phyloP scores from a whole-genome alignment of 306 rosid genomes.

The Bauhinia variegata region DNA sequence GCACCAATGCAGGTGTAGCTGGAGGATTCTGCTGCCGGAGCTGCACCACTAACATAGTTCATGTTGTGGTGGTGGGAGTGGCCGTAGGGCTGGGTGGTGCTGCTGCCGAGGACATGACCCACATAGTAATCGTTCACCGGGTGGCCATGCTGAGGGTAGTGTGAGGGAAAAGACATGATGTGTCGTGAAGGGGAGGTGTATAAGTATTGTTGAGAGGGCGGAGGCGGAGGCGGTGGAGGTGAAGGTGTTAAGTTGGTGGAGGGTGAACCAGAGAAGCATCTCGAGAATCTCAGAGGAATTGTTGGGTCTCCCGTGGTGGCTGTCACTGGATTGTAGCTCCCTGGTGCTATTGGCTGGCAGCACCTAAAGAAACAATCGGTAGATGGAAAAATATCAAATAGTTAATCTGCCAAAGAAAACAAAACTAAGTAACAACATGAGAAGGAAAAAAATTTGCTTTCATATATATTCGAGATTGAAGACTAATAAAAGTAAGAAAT shows the following conservation, averaged over 20 bases:
- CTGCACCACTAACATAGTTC: constrained; percentile 31
- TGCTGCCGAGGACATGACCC: constrained; percentile 62
- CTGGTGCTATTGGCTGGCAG: constrained; percentile 67
- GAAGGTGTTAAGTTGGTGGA: constrained; percentile 49
- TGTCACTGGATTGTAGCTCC: constrained; percentile 51
- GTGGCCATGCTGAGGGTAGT: too few species aligned
- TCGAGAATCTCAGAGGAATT: constrained; percentile 67
- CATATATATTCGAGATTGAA: too few species aligned
- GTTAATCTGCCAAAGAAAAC: too few species aligned
- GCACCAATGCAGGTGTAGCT: constrained; percentile 88
- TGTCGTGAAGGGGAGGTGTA: constrained; percentile 62
- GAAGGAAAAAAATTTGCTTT: too few species aligned
- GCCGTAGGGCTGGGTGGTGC: constrained; percentile 34
- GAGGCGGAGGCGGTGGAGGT: constrained; percentile 31
- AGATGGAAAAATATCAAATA: too few species aligned
- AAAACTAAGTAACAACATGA: too few species aligned
- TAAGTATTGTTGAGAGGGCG: constrained; percentile 47
- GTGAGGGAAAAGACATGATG: constrained; percentile 50
- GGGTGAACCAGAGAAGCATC: constrained; percentile 72
- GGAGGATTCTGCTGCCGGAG: constrained; percentile 20
- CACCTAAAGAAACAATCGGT: constrained; percentile 49
- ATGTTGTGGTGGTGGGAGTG: constrained; percentile 29
- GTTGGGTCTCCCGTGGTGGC: constrained; percentile 62
- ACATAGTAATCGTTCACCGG: constrained; percentile 61
- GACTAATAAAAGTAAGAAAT: too few species aligned